These are phyloP conservation scores for Gracilaria domingensis DNA, from an alignment of 23 red algal genomes.

Conservation along the genomic window DNA sequence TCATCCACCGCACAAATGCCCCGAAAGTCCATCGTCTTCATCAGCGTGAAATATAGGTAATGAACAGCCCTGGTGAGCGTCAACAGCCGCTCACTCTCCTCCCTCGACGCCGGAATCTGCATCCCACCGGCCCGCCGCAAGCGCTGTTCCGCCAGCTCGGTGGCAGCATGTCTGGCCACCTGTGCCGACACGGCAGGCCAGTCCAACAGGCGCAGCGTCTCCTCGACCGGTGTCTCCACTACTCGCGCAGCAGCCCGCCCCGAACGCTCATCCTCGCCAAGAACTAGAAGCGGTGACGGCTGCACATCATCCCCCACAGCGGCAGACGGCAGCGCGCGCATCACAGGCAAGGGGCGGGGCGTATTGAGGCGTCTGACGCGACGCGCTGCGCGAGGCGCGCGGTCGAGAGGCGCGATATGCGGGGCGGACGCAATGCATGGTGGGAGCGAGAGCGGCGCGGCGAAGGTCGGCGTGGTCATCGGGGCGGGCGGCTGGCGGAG, in stretches of 20 bases:
- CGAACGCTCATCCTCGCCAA: too few relatives aligned
- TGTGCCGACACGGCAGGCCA: constrained; percentile 64
- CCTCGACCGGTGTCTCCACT: neutral
- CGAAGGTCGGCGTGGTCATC: neutral
- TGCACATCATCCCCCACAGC: too few relatives aligned
- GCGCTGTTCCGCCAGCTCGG: constrained; percentile 37
- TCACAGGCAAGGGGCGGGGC: too few relatives aligned
- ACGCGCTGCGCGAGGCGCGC: too few relatives aligned
- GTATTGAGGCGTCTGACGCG: too few relatives aligned
- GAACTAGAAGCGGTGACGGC: too few relatives aligned
- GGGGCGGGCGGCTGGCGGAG: too few relatives aligned
- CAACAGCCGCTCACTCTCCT: constrained; percentile 58
- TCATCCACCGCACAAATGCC: constrained; percentile 34
- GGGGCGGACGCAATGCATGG: neutral
- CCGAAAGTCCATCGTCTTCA: constrained; percentile 51
- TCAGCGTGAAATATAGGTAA: constrained; percentile 40
- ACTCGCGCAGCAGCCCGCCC: too few relatives aligned
- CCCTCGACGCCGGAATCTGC: constrained; percentile 25
- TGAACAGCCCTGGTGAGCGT: constrained; percentile 59
- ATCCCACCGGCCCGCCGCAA: neutral
- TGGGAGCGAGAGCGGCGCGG: neutral
- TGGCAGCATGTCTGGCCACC: constrained; percentile 48
- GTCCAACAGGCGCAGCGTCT: constrained; percentile 72
- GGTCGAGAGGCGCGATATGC: too few relatives aligned
- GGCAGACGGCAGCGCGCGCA: too few relatives aligned